Evolutionary conservation across 1,284 basidiomycete genomes (phyloP).

Genomic region (Moesziomyces aphidis): DNA sequence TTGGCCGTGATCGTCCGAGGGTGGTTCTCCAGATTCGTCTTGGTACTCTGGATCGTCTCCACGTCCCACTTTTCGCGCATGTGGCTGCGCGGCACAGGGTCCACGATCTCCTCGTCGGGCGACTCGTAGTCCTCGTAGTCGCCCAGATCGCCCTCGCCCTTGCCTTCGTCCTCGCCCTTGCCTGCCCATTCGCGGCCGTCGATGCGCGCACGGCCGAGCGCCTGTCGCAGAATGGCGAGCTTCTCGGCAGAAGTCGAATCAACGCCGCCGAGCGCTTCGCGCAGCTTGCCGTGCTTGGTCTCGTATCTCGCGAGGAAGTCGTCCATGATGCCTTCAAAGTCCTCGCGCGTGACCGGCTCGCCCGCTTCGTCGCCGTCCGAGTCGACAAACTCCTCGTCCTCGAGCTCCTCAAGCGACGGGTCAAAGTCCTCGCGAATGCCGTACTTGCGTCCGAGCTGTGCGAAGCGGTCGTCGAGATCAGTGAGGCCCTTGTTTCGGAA

Average conservation of each 20-base stretch:
- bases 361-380: slow-evolving; percentile 73
- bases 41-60: slow-evolving; percentile 63
- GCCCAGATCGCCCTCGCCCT: slow-evolving; percentile 71
- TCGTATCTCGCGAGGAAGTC: slow-evolving; percentile 95
- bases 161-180: slow-evolving; percentile 67
- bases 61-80: slow-evolving; percentile 66
- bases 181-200: slow-evolving; percentile 45
- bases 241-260: slow-evolving; percentile 72
- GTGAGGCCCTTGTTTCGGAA: slow-evolving; percentile 89
- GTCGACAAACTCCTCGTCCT: slow-evolving; percentile 71
- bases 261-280: slow-evolving; percentile 70
- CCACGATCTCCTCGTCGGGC: slow-evolving; percentile 70
- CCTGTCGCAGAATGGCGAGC: slow-evolving; percentile 72
- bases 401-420: slow-evolving; percentile 79
- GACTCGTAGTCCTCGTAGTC: slow-evolving; percentile 85
- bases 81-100: slow-evolving; percentile 33
- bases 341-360: slow-evolving; percentile 77
- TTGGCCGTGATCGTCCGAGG: slow-evolving; percentile 59
- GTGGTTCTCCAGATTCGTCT: slow-evolving; percentile 66
- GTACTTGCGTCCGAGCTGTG: slow-evolving; percentile 75
- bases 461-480: slow-evolving; percentile 91
- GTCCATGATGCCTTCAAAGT: slow-evolving; percentile 91
- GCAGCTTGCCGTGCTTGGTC: slow-evolving; percentile 84
- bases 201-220: slow-evolving; percentile 55
- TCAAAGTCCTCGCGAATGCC: slow-evolving; percentile 68